phyloP scores from a whole-genome alignment of 139 green algal species.

The Zygnema cylindricum region DNA sequence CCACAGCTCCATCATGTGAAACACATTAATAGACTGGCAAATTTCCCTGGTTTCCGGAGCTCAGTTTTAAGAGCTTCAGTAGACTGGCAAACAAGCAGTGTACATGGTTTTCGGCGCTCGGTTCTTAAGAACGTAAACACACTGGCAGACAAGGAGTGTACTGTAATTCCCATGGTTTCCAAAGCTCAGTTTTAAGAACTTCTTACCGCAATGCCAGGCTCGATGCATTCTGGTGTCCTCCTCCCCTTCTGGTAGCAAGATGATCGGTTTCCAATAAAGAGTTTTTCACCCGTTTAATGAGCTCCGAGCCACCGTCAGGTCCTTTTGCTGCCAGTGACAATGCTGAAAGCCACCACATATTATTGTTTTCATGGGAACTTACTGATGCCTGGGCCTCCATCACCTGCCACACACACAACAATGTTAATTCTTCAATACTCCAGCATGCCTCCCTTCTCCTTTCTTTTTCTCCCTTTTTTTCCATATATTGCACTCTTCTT shows the following conservation, averaged over 20 bases:
- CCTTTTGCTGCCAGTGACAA: background rate
- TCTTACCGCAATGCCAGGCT: slow-evolving; percentile 33
- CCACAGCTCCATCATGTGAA: no score
- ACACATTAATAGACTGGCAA: no score
- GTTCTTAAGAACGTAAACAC: no score
- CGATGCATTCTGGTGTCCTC: slow-evolving; percentile 1
- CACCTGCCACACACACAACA: slow-evolving; percentile 12
- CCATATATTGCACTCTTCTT: background rate
- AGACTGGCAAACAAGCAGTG: no score
- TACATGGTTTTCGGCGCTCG: no score
- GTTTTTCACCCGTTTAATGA: background rate
- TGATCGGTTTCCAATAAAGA: slow-evolving; percentile 27
- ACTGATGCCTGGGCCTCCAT: background rate
- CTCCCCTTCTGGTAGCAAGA: slow-evolving; percentile 1
- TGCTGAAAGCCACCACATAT: slow-evolving; percentile 2
- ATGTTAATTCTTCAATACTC: no score
- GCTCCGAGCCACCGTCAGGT: background rate
- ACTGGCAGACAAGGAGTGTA: no score
- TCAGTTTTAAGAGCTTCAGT: no score
- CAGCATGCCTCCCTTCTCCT: background rate
- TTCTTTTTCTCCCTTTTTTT: background rate
- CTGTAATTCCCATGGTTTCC: no score
- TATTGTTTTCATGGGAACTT: background rate
- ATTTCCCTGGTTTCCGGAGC: no score
- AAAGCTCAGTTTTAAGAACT: no score